Conservation (phyloP, 768 basidiomycete genomes). For the Rhizopogon roseolus region DNA sequence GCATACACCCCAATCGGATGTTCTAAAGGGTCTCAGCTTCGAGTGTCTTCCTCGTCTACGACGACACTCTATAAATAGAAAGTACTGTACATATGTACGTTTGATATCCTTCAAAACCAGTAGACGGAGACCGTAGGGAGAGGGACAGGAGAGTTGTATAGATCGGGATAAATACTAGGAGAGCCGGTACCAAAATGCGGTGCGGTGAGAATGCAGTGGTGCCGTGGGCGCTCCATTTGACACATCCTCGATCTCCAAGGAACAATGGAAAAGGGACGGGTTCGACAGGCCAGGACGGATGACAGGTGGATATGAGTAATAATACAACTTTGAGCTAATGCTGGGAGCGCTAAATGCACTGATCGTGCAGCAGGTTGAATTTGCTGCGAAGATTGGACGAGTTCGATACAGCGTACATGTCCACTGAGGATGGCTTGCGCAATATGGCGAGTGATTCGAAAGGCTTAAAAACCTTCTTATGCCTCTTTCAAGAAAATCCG, state of each 20-base stretch:
- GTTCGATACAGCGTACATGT: constrained; percentile 18
- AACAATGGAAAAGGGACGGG: constrained; percentile 11
- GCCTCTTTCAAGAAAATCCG: constrained; percentile 13
- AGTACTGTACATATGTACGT: constrained; percentile 1
- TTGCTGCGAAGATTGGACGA: constrained; percentile 13
- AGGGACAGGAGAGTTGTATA: not conserved
- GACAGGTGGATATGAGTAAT: constrained; percentile 29
- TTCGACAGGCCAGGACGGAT: constrained; percentile 15
- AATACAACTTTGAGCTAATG: constrained; percentile 19
- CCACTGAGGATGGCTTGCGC: constrained; percentile 7
- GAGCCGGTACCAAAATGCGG: not conserved
- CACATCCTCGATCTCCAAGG: constrained; percentile 6
- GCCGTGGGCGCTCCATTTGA: not conserved
- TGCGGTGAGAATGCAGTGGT: not conserved
- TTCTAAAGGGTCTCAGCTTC: not conserved
- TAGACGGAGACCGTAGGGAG: not conserved
- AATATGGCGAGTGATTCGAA: constrained; percentile 11
- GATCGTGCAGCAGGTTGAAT: constrained; percentile 10
- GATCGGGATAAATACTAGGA: not conserved
- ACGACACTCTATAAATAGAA: not conserved
- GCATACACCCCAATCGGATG: not conserved
- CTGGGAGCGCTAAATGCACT: constrained; percentile 8
- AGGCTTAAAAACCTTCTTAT: constrained; percentile 6
- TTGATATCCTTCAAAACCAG: not conserved
- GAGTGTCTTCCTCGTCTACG: not conserved